These are phyloP conservation scores for Mycena epipterygia DNA, from an alignment of 768 basidiomycete genomes.

Conservation along the genomic window DNA sequence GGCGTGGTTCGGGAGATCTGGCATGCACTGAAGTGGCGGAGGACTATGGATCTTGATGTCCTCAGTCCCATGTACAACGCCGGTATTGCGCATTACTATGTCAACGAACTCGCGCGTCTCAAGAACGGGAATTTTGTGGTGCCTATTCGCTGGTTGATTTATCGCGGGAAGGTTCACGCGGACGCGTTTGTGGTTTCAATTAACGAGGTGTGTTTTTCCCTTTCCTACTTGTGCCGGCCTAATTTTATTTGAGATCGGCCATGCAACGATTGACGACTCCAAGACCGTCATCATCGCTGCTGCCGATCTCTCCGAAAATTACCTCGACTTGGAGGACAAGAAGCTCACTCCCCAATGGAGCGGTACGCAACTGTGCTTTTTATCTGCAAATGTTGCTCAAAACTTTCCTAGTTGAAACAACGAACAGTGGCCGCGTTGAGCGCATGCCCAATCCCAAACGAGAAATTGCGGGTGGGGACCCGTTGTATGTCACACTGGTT, in stretches of 20 bases:
- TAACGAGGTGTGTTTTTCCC: background rate
- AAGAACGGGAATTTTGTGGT: no score
- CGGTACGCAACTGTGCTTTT: background rate
- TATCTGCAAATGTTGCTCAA: background rate
- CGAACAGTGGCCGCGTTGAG: background rate
- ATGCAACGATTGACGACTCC: conserved; percentile 10
- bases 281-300: conserved; percentile 10
- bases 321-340: background rate
- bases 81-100: conserved; percentile 6
- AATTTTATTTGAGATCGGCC: background rate
- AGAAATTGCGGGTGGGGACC: background rate
- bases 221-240: background rate
- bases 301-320: conserved; percentile 7
- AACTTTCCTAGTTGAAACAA: background rate
- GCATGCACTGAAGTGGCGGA: conserved; percentile 11
- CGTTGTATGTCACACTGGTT: background rate
- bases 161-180: background rate
- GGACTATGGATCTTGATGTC: conserved; percentile 16
- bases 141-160: conserved; percentile 10
- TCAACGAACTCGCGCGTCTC: conserved; percentile 13
- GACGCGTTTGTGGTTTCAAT: background rate
- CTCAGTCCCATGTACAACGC: conserved; percentile 23
- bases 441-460: conserved; percentile 10
- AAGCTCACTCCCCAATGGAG: conserved; percentile 9
- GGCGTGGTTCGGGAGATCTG: background rate